These are phyloP conservation scores for Saccharum spontaneum DNA, from an alignment of 176 grass and related monocot genomes.

Conservation along the genomic window DNA sequence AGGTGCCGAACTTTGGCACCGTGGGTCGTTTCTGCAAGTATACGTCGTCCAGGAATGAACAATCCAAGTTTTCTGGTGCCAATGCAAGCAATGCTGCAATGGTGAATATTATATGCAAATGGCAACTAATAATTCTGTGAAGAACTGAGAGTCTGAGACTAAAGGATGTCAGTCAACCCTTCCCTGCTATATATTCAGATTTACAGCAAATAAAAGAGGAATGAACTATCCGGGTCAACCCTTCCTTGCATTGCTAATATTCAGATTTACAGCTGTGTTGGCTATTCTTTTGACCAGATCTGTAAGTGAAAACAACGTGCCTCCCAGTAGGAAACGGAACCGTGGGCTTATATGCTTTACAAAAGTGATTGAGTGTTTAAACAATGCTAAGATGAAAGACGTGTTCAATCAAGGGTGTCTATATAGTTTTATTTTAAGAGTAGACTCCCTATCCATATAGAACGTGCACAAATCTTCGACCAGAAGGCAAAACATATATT, in stretches of 20 bases:
- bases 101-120: too few species aligned
- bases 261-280: background rate
- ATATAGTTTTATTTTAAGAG: background rate
- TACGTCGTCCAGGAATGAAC: background rate
- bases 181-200: too few species aligned
- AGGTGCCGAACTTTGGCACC: slow-evolving; percentile 76
- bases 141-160: background rate
- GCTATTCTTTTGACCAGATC: background rate
- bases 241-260: background rate
- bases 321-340: slow-evolving; percentile 1
- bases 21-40: slow-evolving; percentile 47
- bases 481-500: background rate
- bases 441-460: background rate
- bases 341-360: background rate
- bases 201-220: too few species aligned
- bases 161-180: background rate
- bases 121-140: too few species aligned
- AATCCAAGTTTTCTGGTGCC: background rate
- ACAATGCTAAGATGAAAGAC: background rate
- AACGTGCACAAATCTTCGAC: background rate
- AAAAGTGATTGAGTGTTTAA: background rate
- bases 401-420: background rate
- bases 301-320: slow-evolving; percentile 14
- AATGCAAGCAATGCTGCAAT: too few species aligned
- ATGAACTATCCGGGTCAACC: background rate